phyloP scores from a whole-genome alignment of 106 monocot species.

The Alisma plantagoaquatica region DNA sequence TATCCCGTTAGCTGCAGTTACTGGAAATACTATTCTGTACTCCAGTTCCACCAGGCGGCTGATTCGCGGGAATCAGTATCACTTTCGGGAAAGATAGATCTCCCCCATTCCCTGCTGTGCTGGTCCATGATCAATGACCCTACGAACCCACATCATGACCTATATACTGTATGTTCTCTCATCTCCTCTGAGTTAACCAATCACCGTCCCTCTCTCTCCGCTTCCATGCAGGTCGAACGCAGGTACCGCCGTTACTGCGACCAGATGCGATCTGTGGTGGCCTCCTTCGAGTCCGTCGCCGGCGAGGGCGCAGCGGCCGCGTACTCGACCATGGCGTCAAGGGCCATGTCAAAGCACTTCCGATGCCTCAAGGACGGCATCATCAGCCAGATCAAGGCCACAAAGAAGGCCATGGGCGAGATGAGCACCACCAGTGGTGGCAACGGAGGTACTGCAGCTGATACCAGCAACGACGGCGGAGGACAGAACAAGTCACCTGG shows the following conservation, averaged over 20 bases:
- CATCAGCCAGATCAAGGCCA: constrained; percentile 36
- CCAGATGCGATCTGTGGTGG: constrained; percentile 49
- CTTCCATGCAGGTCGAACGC: constrained; percentile 39
- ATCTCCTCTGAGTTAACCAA: too few species aligned
- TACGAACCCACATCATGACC: too few species aligned
- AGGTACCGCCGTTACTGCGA: constrained; percentile 57
- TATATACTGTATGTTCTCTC: too few species aligned
- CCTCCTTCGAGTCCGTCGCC: constrained; percentile 55
- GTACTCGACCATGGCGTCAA: constrained; percentile 52
- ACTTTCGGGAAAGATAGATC: too few species aligned
- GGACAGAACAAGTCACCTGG: too few species aligned
- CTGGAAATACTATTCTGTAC: too few species aligned
- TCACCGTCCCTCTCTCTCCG: constrained; percentile 1
- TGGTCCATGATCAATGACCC: too few species aligned
- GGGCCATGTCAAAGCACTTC: constrained; percentile 76
- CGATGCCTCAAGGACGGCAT: constrained; percentile 55
- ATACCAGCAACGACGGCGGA: too few species aligned
- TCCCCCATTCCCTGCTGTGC: too few species aligned
- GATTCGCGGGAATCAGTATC: too few species aligned
- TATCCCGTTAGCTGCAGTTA: too few species aligned
- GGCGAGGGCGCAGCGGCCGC: constrained; percentile 46
- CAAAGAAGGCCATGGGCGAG: constrained; percentile 58
- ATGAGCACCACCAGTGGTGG: constrained; percentile 5
- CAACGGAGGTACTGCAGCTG: constrained; percentile 36
- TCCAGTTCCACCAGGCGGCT: too few species aligned